These are phyloP conservation scores for Podaxis rugospora DNA, from an alignment of 768 basidiomycete genomes.

Conservation along the genomic window DNA sequence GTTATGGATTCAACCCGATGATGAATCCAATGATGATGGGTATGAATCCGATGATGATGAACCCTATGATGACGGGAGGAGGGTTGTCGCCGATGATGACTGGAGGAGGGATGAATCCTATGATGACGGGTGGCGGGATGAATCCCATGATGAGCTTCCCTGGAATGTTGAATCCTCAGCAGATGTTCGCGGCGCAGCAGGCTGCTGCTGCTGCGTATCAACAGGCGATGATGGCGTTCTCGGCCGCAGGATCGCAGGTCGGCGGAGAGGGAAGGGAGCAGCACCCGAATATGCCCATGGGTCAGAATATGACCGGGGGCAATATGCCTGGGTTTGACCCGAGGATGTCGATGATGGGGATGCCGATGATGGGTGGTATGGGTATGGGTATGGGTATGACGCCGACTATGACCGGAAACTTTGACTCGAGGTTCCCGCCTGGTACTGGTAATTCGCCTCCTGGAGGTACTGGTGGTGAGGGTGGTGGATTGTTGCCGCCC, in stretches of 20 bases:
- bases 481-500: constrained; percentile 33
- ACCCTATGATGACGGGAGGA: constrained; percentile 45
- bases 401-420: constrained; percentile 54
- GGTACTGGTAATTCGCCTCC: constrained; percentile 20
- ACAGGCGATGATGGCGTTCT: constrained; percentile 83
- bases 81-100: constrained; percentile 54
- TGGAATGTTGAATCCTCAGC: constrained; percentile 72
- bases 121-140: constrained; percentile 40
- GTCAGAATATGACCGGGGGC: constrained; percentile 55
- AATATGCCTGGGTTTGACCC: constrained; percentile 53
- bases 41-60: constrained; percentile 48
- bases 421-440: constrained; percentile 55
- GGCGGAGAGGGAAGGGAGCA: constrained; percentile 56
- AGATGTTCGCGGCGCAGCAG: constrained; percentile 76
- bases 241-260: constrained; percentile 66
- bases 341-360: constrained; percentile 77
- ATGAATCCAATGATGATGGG: constrained; percentile 73
- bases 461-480: constrained; percentile 22
- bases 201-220: constrained; percentile 86
- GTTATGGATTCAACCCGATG: constrained; percentile 61
- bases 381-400: constrained; percentile 21
- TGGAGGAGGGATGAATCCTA: constrained; percentile 35
- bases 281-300: constrained; percentile 29
- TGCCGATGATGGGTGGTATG: constrained; percentile 31
- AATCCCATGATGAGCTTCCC: constrained; percentile 52